Percentiles rank a stretch among this genome's conserved stretches.
phyloP scores from a whole-genome alignment of 495 filamentous ascomycete species.

The Hypoxylon trugodes region DNA sequence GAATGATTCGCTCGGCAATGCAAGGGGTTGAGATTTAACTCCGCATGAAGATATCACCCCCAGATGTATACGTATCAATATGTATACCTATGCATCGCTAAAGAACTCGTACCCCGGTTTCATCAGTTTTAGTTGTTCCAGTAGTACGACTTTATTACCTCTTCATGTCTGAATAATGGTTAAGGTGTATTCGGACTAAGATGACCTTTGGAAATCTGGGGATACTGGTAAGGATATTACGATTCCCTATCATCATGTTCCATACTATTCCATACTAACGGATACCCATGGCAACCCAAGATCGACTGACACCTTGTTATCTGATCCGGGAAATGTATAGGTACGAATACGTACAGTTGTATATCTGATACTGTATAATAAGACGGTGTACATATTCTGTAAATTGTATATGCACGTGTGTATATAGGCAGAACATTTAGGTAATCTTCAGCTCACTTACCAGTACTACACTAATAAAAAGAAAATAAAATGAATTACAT shows the following conservation, averaged over 20 bases:
- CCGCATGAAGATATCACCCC: slow-evolving; percentile 23
- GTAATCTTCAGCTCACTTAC: neutral
- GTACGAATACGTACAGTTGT: too few relatives aligned
- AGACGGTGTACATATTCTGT: neutral
- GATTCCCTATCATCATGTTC: slow-evolving; percentile 13
- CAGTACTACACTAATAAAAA: slow-evolving; percentile 4
- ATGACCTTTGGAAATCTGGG: slow-evolving; percentile 25
- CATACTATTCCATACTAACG: too few relatives aligned
- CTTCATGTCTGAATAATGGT: slow-evolving; percentile 28
- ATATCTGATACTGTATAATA: slow-evolving; percentile 3
- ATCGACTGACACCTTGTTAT: slow-evolving; percentile 22
- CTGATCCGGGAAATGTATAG: too few relatives aligned
- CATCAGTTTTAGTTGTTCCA: too few relatives aligned
- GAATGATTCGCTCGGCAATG: slow-evolving; percentile 33
- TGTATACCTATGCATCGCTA: too few relatives aligned
- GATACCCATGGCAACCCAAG: neutral
- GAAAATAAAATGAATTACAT: slow-evolving; percentile 37
- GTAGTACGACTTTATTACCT: slow-evolving; percentile 25
- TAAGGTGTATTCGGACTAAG: slow-evolving; percentile 25
- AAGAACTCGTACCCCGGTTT: slow-evolving; percentile 12
- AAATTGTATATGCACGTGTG: neutral
- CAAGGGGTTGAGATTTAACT: slow-evolving; percentile 8
- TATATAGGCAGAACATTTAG: neutral
- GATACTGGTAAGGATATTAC: slow-evolving; percentile 8
- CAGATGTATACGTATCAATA: slow-evolving; percentile 14